A percentile compares a stretch with the other conserved stretches of the same genome.
phyloP scores from a whole-genome alignment of 2,329 filamentous ascomycete species.

The Coniochaeta prunicola region DNA sequence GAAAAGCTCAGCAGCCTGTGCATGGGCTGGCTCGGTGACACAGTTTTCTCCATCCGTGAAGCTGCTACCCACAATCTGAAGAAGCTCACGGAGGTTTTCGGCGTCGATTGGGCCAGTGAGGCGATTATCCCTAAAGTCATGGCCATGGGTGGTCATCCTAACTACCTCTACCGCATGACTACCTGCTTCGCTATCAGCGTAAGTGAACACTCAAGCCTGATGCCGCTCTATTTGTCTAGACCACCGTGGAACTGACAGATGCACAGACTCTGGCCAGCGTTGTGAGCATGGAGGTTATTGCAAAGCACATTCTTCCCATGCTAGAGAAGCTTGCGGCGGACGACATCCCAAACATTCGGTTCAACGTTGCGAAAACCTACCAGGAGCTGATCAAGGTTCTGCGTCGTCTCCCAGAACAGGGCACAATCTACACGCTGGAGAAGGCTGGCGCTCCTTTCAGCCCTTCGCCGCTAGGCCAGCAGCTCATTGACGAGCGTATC shows the following conservation, averaged over 20 bases:
- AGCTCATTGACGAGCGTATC: constrained; percentile 80
- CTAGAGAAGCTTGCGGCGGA: constrained; percentile 89
- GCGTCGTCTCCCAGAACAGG: constrained; percentile 80
- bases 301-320: constrained; percentile 89
- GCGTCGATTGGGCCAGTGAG: constrained; percentile 93
- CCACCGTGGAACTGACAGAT: background rate
- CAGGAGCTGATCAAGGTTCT: constrained; percentile 83
- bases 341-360: constrained; percentile 97
- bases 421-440: constrained; percentile 78
- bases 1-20: constrained; percentile 92
- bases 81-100: constrained; percentile 98
- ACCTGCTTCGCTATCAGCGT: constrained; percentile 99
- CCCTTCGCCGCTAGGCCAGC: constrained; percentile 65
- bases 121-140: constrained; percentile 98
- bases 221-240: background rate
- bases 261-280: constrained; percentile 83
- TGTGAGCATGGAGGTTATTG: constrained; percentile 88
- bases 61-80: constrained; percentile 95
- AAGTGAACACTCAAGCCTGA: constrained; percentile 32
- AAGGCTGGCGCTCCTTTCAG: constrained; percentile 59
- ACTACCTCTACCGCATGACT: constrained; percentile 99
- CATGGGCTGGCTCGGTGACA: constrained; percentile 98
- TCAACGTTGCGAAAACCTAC: constrained; percentile 99
- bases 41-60: constrained; percentile 96
- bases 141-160: constrained; percentile 95